Percentiles rank a stretch among this genome's conserved stretches.
Evolutionary conservation across 441 rosid species (phyloP).

Genomic region (Erodium chrysanthum): DNA sequence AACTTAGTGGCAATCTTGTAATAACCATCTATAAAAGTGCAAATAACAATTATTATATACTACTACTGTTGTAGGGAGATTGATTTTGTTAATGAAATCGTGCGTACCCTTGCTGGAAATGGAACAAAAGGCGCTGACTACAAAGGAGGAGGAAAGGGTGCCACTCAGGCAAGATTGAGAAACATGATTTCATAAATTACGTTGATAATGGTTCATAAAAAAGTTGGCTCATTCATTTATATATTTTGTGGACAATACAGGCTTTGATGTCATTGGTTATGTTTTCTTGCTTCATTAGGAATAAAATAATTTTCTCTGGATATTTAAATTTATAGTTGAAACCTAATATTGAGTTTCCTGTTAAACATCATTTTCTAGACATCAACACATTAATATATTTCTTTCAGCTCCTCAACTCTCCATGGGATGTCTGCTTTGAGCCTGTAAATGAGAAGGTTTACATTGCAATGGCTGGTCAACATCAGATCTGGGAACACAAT

Average conservation of each 20-base stretch:
- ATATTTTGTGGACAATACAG: not conserved
- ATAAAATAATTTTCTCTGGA: not conserved
- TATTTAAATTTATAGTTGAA: not conserved
- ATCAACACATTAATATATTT: constrained; percentile 3
- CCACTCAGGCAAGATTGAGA: constrained; percentile 48
- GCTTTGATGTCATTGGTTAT: not conserved
- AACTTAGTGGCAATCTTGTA: constrained; percentile 9
- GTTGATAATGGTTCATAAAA: constrained; percentile 10
- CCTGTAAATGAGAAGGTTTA: constrained; percentile 65
- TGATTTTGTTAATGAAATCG: constrained; percentile 75
- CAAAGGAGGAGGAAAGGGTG: constrained; percentile 67
- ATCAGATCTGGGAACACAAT: constrained; percentile 90
- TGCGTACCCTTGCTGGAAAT: constrained; percentile 81
- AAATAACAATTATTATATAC: too few species aligned
- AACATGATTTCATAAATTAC: constrained; percentile 12
- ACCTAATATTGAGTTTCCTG: constrained; percentile 2
- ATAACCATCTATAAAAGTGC: not conserved
- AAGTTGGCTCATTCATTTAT: constrained; percentile 3
- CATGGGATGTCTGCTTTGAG: constrained; percentile 88
- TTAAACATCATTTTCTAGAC: constrained; percentile 15
- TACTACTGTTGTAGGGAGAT: constrained; percentile 48
- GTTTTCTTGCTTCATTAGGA: constrained; percentile 9
- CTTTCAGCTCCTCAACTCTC: constrained; percentile 83
- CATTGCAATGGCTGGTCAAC: constrained; percentile 94
- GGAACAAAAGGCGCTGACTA: constrained; percentile 94